phyloP scores from a whole-genome alignment of 2,329 filamentous ascomycete genomes.

The Fusarium verticillioides region DNA sequence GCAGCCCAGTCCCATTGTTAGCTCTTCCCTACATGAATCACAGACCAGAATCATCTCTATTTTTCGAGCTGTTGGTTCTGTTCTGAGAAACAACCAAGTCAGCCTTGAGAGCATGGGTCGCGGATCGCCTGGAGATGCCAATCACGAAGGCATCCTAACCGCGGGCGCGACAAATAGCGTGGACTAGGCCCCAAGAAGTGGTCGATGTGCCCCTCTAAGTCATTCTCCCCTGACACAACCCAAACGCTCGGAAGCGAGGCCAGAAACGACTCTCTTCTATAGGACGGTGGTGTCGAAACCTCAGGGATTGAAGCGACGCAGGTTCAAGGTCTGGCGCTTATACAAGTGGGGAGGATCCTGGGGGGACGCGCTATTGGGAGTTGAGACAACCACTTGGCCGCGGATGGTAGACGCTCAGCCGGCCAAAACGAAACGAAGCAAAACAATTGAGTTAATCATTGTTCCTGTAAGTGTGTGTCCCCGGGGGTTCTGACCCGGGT shows the following conservation, averaged over 20 bases:
- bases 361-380: constrained; percentile 37
- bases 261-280: constrained; percentile 12
- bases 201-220: not conserved
- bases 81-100: constrained; percentile 33
- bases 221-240: constrained; percentile 15
- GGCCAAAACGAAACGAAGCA: constrained; percentile 16
- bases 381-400: constrained; percentile 39
- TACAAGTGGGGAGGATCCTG: constrained; percentile 32
- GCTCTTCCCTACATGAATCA: constrained; percentile 24
- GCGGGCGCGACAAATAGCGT: constrained; percentile 41
- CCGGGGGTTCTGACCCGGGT: constrained; percentile 1
- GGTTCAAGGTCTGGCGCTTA: constrained; percentile 41
- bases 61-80: constrained; percentile 36
- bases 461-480: not conserved
- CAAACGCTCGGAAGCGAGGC: constrained; percentile 39
- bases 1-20: constrained; percentile 29
- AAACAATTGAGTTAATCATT: not conserved
- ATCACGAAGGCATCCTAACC: constrained; percentile 42
- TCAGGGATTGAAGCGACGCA: constrained; percentile 16
- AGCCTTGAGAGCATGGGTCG: constrained; percentile 28
- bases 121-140: constrained; percentile 40
- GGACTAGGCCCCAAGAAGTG: constrained; percentile 11
- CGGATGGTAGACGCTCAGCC: constrained; percentile 11
- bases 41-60: not conserved
- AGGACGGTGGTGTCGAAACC: constrained; percentile 10